These are phyloP conservation scores for Trichoderma pleuroti DNA, from an alignment of 2,329 filamentous ascomycete genomes.

Conservation along the genomic window DNA sequence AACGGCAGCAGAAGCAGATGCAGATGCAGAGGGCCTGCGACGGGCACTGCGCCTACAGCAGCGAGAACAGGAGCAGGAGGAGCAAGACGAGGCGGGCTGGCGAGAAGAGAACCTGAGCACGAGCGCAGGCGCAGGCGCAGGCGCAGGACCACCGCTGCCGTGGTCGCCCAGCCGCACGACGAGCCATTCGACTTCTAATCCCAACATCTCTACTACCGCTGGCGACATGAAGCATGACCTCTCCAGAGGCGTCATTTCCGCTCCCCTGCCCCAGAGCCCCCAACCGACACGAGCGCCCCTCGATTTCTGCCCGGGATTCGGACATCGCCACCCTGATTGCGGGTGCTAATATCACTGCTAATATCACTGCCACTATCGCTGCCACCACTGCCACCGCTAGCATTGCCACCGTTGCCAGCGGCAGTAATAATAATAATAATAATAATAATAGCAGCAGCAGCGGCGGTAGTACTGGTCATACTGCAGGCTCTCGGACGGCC, in stretches of 20 bases:
- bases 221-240: slow-evolving; percentile 13
- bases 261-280: slow-evolving; percentile 17
- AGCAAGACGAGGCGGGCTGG: neutral
- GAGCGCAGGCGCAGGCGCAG: slow-evolving; percentile 1
- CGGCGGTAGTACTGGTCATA: no score
- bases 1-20: neutral
- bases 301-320: slow-evolving; percentile 4
- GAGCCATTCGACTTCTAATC: neutral
- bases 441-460: no score
- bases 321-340: neutral
- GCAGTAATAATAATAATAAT: no score
- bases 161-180: slow-evolving; percentile 4
- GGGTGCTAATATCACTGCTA: neutral
- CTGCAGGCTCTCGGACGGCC: neutral
- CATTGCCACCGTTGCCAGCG: neutral
- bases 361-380: neutral
- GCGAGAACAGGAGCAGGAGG: neutral
- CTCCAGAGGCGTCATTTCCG: slow-evolving; percentile 15
- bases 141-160: slow-evolving; percentile 3
- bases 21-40: neutral
- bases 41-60: neutral
- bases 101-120: neutral
- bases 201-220: neutral
- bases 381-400: neutral
- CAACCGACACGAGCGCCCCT: slow-evolving; percentile 16